Conservation (phyloP, 1,139 yeast genomes). For the Groenewaldozyma auringiensis region DNA sequence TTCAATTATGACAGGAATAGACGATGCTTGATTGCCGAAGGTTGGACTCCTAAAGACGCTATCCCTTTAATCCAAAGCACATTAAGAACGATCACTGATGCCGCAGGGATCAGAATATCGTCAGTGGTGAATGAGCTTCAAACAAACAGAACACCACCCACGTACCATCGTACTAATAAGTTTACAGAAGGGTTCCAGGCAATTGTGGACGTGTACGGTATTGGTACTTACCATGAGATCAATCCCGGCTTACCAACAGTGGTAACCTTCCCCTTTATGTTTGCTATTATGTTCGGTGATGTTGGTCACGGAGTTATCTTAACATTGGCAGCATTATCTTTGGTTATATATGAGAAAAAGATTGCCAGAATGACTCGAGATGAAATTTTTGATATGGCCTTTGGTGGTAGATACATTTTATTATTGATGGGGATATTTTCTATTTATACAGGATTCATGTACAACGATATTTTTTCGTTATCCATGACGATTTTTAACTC, state of each 20-base stretch:
- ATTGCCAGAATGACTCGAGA: constrained; percentile 66
- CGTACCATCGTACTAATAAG: constrained; percentile 85
- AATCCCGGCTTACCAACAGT: constrained; percentile 94
- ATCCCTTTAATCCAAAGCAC: constrained; percentile 42
- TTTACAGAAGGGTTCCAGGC: constrained; percentile 87
- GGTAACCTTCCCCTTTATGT: constrained; percentile 96
- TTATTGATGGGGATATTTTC: constrained; percentile 89
- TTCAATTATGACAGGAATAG: constrained; percentile 83
- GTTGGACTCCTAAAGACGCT: constrained; percentile 77
- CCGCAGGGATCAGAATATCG: constrained; percentile 53
- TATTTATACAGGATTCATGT: constrained; percentile 85
- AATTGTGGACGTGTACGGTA: constrained; percentile 92
- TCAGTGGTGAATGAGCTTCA: constrained; percentile 73
- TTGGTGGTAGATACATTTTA: constrained; percentile 79
- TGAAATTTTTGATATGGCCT: constrained; percentile 97
- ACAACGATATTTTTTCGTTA: constrained; percentile 88
- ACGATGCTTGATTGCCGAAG: constrained; percentile 92
- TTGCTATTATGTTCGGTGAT: constrained; percentile 99
- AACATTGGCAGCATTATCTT: constrained; percentile 57
- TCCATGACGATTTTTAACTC: constrained; percentile 78
- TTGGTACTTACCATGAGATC: constrained; percentile 89
- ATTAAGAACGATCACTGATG: constrained; percentile 51
- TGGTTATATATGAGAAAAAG: constrained; percentile 62
- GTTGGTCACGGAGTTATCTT: constrained; percentile 90
- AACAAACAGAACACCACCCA: constrained; percentile 86